These are phyloP conservation scores for Pholiota molesta DNA, from an alignment of 768 basidiomycete species.

Conservation along the genomic window DNA sequence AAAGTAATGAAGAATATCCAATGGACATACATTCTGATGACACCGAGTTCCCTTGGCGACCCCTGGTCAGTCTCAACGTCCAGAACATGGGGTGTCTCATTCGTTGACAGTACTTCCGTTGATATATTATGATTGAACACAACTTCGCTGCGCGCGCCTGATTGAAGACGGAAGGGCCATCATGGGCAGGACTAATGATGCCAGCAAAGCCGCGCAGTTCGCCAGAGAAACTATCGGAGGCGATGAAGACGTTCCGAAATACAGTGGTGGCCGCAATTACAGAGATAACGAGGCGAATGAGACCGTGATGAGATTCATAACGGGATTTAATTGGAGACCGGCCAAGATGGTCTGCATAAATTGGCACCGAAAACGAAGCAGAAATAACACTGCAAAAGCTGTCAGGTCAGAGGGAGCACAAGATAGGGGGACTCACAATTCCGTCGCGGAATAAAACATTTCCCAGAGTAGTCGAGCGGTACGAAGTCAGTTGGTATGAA, in stretches of 20 bases:
- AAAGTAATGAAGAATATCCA: background rate
- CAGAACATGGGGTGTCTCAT: slow-evolving; percentile 12
- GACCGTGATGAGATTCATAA: slow-evolving; percentile 37
- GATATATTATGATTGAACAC: slow-evolving; percentile 18
- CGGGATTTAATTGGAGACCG: slow-evolving; percentile 33
- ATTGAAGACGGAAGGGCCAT: slow-evolving; percentile 2
- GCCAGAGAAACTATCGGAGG: slow-evolving; percentile 32
- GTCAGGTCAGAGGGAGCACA: background rate
- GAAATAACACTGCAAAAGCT: slow-evolving; percentile 29
- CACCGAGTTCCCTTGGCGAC: background rate
- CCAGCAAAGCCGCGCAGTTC: slow-evolving; percentile 13
- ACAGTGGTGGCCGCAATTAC: slow-evolving; percentile 38
- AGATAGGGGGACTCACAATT: slow-evolving; percentile 24
- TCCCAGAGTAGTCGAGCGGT: slow-evolving; percentile 29
- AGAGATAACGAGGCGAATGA: slow-evolving; percentile 39
- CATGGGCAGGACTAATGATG: background rate
- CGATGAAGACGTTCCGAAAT: slow-evolving; percentile 38
- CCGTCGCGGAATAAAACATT: slow-evolving; percentile 35
- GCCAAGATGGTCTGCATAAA: slow-evolving; percentile 36
- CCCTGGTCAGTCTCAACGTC: background rate
- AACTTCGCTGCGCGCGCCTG: slow-evolving; percentile 13
- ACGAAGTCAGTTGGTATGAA: slow-evolving; percentile 25
- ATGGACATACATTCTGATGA: background rate
- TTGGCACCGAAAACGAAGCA: slow-evolving; percentile 36
- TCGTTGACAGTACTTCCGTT: slow-evolving; percentile 1